These are phyloP conservation scores for Dipteronia sinensis DNA, from an alignment of 345 rosid genomes.

Conservation along the genomic window DNA sequence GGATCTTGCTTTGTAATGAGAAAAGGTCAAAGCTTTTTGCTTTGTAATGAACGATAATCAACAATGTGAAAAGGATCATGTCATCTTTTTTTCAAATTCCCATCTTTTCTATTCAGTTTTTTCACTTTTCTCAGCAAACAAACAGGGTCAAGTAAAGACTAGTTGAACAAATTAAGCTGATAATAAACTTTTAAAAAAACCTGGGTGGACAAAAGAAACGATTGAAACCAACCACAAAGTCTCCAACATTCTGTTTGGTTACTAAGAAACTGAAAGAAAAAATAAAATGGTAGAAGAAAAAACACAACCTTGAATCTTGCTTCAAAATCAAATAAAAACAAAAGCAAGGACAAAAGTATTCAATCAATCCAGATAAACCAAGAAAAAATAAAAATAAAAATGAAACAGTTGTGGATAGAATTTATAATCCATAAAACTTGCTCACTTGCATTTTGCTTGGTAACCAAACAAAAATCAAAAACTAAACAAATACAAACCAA, in stretches of 20 bases:
- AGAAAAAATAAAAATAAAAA: too few relatives aligned
- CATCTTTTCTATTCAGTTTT: not conserved
- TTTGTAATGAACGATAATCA: not conserved
- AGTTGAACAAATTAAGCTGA: too few relatives aligned
- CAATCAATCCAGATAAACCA: too few relatives aligned
- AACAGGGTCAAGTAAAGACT: not conserved
- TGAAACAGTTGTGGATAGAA: not conserved
- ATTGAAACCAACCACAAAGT: not conserved
- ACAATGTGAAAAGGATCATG: not conserved
- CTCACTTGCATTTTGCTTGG: slow-evolving; percentile 20
- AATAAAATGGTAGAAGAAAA: not conserved
- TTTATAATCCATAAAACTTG: slow-evolving; percentile 7
- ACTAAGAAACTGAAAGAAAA: slow-evolving; percentile 3
- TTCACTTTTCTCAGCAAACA: not conserved
- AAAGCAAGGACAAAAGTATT: too few relatives aligned
- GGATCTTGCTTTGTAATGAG: not conserved
- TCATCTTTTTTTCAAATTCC: not conserved
- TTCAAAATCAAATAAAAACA: slow-evolving; percentile 11
- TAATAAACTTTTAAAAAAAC: too few relatives aligned
- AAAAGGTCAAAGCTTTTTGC: too few relatives aligned
- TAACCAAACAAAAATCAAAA: slow-evolving; percentile 20
- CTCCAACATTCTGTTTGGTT: not conserved
- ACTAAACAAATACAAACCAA: not conserved
- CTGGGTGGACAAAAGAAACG: too few relatives aligned
- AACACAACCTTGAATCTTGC: slow-evolving; percentile 11